Evolutionary conservation across 148 eudicot genomes (phyloP).

Genomic region (Heliamphora exappendiculata): DNA sequence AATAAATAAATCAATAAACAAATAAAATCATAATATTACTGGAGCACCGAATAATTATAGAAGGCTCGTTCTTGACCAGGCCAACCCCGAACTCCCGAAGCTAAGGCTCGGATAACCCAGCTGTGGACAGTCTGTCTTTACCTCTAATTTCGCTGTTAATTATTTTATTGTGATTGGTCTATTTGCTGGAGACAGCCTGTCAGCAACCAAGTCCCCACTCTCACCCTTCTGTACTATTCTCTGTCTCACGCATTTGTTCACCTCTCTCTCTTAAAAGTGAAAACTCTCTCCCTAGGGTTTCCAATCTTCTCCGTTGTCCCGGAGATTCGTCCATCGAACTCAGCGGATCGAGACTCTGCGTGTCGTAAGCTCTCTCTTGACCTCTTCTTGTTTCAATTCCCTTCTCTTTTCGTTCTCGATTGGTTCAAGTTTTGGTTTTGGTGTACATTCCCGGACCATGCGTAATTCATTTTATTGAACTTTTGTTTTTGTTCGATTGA

Average conservation of each 20-base stretch:
- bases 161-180: conserved; percentile 9
- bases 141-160: background rate
- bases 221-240: conserved; percentile 3
- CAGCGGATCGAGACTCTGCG: conserved; percentile 19
- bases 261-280: background rate
- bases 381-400: background rate
- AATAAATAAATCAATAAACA: no score
- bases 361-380: conserved; percentile 17
- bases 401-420: background rate
- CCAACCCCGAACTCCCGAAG: no score
- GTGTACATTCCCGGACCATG: background rate
- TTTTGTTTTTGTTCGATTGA: background rate
- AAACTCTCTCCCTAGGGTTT: conserved; percentile 15
- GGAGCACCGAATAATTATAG: no score
- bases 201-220: conserved; percentile 28
- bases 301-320: background rate
- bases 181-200: conserved; percentile 54
- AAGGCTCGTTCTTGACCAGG: no score
- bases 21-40: no score
- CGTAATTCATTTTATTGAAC: background rate
- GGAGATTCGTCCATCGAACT: conserved; percentile 6
- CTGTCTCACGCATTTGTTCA: background rate
- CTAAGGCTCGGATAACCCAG: conserved; percentile 9
- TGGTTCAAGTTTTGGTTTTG: background rate
- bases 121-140: conserved; percentile 22